phyloP scores from a whole-genome alignment of 192 early-diverging fungal genomes.

The Linnemannia hyalina region DNA sequence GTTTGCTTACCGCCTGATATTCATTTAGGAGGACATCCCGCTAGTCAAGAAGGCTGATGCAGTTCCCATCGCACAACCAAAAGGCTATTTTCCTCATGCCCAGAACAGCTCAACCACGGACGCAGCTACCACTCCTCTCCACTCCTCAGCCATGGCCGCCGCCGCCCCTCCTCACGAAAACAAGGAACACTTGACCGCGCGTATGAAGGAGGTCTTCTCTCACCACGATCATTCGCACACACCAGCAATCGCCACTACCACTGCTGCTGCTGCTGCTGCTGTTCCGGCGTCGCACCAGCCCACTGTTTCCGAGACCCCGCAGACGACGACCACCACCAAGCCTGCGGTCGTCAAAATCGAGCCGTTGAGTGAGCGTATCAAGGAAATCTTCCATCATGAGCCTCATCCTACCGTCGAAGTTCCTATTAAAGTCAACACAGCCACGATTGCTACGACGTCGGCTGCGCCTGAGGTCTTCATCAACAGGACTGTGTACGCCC shows the following conservation, averaged over 20 bases:
- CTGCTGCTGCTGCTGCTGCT: too few relatives aligned
- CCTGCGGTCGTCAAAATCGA: neutral
- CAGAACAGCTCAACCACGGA: neutral
- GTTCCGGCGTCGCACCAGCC: too few relatives aligned
- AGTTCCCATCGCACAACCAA: neutral
- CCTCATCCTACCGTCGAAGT: neutral
- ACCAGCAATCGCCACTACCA: neutral
- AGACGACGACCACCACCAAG: neutral
- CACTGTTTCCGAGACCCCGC: neutral
- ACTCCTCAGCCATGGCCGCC: neutral
- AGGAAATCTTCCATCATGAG: neutral
- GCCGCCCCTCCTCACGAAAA: neutral
- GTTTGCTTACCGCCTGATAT: neutral
- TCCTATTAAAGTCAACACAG: conserved; percentile 5
- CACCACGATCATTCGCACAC: neutral
- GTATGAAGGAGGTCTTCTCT: neutral
- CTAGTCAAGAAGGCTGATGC: neutral
- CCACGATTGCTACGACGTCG: conserved; percentile 11
- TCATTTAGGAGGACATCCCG: neutral
- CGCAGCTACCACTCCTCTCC: neutral
- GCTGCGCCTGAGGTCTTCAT: conserved; percentile 1
- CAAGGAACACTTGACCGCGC: neutral
- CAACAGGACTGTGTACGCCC: neutral
- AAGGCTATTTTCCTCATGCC: neutral
- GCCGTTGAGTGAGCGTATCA: neutral